Conservation (phyloP, 139 green algal species). For the Nannochloris sp. region DNA sequence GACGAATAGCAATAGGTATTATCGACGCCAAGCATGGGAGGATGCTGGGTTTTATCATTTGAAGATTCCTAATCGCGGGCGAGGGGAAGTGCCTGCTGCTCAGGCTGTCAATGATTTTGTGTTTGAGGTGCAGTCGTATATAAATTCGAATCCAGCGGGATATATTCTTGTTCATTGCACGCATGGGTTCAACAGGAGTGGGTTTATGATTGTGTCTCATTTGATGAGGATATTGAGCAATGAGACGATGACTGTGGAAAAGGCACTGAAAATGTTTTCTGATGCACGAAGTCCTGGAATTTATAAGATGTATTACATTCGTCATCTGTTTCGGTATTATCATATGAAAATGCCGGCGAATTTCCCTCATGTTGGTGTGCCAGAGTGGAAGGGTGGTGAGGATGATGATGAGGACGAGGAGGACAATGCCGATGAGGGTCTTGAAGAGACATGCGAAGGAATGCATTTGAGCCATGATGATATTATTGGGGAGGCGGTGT, state of each 20-base stretch:
- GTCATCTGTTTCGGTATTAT: constrained; percentile 76
- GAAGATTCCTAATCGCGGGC: constrained; percentile 72
- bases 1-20: constrained; percentile 86
- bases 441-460: constrained; percentile 3
- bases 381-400: constrained; percentile 58
- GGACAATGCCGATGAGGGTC: constrained; percentile 1
- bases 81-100: constrained; percentile 58
- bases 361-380: constrained; percentile 31
- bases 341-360: constrained; percentile 39
- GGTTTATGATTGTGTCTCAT: constrained; percentile 60
- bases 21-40: constrained; percentile 47
- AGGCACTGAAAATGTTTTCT: constrained; percentile 60
- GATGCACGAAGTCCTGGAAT: constrained; percentile 77
- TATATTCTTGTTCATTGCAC: constrained; percentile 90
- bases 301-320: constrained; percentile 95
- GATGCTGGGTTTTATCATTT: constrained; percentile 32
- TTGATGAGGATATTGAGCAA: constrained; percentile 33
- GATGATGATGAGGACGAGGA: constrained; percentile 23
- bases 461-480: constrained; percentile 71
- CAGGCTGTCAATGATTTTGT: constrained; percentile 72
- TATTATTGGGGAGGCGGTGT: constrained; percentile 70
- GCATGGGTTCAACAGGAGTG: constrained; percentile 95
- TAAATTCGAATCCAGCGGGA: constrained; percentile 2
- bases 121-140: constrained; percentile 45
- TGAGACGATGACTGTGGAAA: constrained; percentile 24